phyloP scores from a whole-genome alignment of 345 rosid species.

The Salix exigua region DNA sequence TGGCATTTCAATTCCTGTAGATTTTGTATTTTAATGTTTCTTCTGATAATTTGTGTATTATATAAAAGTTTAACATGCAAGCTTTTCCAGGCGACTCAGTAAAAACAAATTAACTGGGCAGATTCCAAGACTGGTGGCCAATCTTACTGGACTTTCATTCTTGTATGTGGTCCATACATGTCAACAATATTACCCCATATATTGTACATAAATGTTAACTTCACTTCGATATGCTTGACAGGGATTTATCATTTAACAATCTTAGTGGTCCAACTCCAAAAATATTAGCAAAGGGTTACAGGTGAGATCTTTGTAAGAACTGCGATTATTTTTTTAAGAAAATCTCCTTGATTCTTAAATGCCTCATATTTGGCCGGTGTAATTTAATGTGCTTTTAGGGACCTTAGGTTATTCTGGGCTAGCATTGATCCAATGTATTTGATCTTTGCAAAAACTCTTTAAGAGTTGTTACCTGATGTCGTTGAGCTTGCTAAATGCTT shows the following conservation, averaged over 20 bases:
- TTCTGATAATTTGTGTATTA: constrained; percentile 13
- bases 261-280: constrained; percentile 87
- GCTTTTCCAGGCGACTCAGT: constrained; percentile 68
- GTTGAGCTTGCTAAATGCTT: neutral
- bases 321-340: neutral
- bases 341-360: neutral
- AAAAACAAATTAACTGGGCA: constrained; percentile 70
- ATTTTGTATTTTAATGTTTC: neutral
- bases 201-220: neutral
- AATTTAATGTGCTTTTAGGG: neutral
- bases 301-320: constrained; percentile 37
- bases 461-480: neutral
- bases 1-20: constrained; percentile 1
- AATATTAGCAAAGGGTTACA: constrained; percentile 77
- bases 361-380: neutral
- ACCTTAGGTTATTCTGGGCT: neutral
- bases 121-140: constrained; percentile 69
- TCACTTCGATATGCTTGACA: constrained; percentile 16
- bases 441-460: neutral
- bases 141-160: constrained; percentile 83
- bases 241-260: constrained; percentile 92
- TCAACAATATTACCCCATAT: neutral
- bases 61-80: constrained; percentile 21
- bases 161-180: constrained; percentile 45
- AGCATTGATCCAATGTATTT: neutral